Base-by-base conservation (phyloP, 2,329 filamentous ascomycete genomes). In the Ophiostoma montium region DNA sequence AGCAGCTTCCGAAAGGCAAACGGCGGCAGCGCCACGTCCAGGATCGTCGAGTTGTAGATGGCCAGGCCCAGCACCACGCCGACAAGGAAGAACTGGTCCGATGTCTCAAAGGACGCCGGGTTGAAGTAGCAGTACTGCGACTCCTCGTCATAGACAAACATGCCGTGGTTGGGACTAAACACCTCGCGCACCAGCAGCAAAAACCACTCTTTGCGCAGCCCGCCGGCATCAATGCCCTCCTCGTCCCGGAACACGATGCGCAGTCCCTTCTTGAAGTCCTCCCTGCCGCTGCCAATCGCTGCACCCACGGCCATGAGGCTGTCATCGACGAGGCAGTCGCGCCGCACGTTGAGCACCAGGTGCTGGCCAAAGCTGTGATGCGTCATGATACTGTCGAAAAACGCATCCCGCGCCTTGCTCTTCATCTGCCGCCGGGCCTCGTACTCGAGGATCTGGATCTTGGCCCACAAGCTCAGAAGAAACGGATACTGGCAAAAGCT, bases 71-170 rank as follows among this genome's bases (percentile, higher is more conserved):
- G 74, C 8, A 95, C 74, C 12, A 92, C 86, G 1, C 89, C 89
- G 27, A 95, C 84, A 19, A 95, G 72, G 61, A 92, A 94, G 64
- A 86, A 95, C 56, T 94, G 87, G 59, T 95, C 87, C 0, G 86
- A 89, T 0, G 86, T 89, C 62, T 95, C 89, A 57, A 95, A 88
- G 15, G 85, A 86, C 60, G 82, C 78, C 0, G 88, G 84, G 61
- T 95, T 95, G 68, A 95, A 95, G 64, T 95, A 95, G 65, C 89
- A 95, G 60, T 84, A 87, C 43, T 78, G 77, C 3, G 88, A 94
- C 58, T 95, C 87, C 47, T 94, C 86, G 54, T 95, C 89, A 63
- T 94, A 95, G 8, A 84, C 70, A 62, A 95, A 95, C 65, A 95
- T 78, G 88, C 85, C 86, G 67, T 94, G 84, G 56, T 89, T 80